These are phyloP conservation scores for Yarrowia keelungensis DNA, from an alignment of 805 yeast genomes.

Conservation along the genomic window DNA sequence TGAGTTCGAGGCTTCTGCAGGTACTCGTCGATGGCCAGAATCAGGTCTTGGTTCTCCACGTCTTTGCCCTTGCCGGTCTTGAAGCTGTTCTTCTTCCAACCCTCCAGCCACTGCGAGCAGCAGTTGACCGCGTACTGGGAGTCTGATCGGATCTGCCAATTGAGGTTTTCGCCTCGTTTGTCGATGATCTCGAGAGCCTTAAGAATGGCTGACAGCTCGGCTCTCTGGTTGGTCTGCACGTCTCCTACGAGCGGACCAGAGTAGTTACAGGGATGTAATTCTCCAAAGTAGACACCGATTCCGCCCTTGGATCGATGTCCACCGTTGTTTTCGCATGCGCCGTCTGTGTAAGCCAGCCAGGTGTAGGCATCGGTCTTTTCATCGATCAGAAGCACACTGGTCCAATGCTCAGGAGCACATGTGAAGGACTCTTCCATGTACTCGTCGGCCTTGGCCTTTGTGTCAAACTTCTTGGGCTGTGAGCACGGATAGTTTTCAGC, in stretches of 20 bases:
- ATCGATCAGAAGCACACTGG: slow-evolving; percentile 51
- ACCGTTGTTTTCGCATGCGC: slow-evolving; percentile 69
- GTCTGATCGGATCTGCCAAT: slow-evolving; percentile 79
- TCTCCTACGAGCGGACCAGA: slow-evolving; percentile 16
- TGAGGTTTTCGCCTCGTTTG: slow-evolving; percentile 64
- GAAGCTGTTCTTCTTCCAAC: slow-evolving; percentile 32
- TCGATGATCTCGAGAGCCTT: slow-evolving; percentile 36
- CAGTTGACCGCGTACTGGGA: slow-evolving; percentile 72
- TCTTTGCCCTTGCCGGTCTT: slow-evolving; percentile 31
- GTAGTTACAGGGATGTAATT: slow-evolving; percentile 32
- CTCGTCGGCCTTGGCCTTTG: slow-evolving; percentile 26
- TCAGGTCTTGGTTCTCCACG: slow-evolving; percentile 31
- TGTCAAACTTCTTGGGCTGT: slow-evolving; percentile 33
- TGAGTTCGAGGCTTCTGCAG: slow-evolving; percentile 18
- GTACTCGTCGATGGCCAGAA: slow-evolving; percentile 28
- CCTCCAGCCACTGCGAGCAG: slow-evolving; percentile 37
- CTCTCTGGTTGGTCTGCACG: slow-evolving; percentile 71
- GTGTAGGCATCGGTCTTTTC: slow-evolving; percentile 70
- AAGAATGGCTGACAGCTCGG: slow-evolving; percentile 57
- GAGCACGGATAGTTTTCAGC: slow-evolving; percentile 32
- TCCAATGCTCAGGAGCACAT: slow-evolving; percentile 33
- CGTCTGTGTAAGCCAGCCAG: slow-evolving; percentile 58
- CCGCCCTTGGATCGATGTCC: slow-evolving; percentile 81
- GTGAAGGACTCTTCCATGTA: slow-evolving; percentile 31
- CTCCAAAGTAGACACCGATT: slow-evolving; percentile 61